Evolutionary conservation across 192 early-diverging fungal species (phyloP).

Genomic region (Gigaspora rosea): DNA sequence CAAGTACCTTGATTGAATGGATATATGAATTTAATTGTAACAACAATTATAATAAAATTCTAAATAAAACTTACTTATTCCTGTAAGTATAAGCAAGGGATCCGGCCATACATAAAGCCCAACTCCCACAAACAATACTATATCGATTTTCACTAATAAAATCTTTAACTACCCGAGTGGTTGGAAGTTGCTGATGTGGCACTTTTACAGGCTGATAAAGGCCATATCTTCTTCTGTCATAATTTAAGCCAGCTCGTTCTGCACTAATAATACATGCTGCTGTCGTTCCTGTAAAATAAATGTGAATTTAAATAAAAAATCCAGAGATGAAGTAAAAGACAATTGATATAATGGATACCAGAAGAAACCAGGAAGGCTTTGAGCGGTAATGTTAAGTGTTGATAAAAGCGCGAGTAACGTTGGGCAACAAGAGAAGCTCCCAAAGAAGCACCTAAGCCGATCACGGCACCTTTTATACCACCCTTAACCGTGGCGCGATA

Average conservation of each 20-base stretch:
- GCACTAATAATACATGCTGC: slow-evolving; percentile 39
- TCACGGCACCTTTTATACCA: slow-evolving; percentile 40
- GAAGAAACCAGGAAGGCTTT: slow-evolving; percentile 41
- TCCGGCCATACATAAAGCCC: slow-evolving; percentile 45
- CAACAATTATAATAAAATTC: neutral
- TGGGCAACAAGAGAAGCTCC: slow-evolving; percentile 37
- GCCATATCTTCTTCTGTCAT: slow-evolving; percentile 40
- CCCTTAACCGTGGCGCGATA: slow-evolving; percentile 28
- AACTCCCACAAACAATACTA: slow-evolving; percentile 42
- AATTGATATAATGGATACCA: slow-evolving; percentile 35
- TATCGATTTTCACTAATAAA: slow-evolving; percentile 4
- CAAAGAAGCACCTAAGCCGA: slow-evolving; percentile 44
- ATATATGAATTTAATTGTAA: neutral
- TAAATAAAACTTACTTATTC: slow-evolving; percentile 29
- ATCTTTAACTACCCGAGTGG: neutral
- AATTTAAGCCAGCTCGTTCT: slow-evolving; percentile 37
- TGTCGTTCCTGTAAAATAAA: slow-evolving; percentile 37
- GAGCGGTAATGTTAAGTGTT: slow-evolving; percentile 35
- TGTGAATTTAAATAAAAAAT: too few species aligned
- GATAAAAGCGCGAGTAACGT: slow-evolving; percentile 38
- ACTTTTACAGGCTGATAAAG: slow-evolving; percentile 21
- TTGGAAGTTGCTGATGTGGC: neutral
- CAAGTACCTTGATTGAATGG: slow-evolving; percentile 42
- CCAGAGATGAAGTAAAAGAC: too few species aligned
- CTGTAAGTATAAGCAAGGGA: slow-evolving; percentile 42